Conservation (phyloP, 148 eudicot genomes). For the Gaultheria prostrata region DNA sequence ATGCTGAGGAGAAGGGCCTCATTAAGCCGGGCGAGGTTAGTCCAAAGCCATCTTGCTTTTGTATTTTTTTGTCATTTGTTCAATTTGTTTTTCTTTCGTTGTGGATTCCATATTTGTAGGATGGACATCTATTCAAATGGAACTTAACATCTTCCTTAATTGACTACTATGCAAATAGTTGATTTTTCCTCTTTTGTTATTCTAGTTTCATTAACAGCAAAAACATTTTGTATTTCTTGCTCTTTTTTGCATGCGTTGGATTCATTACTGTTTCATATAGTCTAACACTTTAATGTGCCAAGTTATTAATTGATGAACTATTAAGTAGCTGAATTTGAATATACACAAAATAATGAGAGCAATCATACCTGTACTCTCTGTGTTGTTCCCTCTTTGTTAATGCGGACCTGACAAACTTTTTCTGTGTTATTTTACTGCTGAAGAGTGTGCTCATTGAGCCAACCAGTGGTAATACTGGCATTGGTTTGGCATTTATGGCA, state of each 20-base stretch:
- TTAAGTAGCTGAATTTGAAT: not conserved
- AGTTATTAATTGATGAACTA: not conserved
- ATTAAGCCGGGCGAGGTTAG: conserved; percentile 79
- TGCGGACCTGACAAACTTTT: conserved; percentile 9
- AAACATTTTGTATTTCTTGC: not conserved
- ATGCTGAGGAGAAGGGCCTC: conserved; percentile 82
- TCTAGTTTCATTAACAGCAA: not conserved
- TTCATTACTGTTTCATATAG: not conserved
- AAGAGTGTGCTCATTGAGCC: conserved; percentile 75
- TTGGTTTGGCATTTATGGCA: conserved; percentile 84
- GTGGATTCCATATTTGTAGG: not conserved
- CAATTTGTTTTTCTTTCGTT: not conserved
- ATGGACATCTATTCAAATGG: not conserved
- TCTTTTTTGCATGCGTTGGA: not conserved
- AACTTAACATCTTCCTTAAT: not conserved
- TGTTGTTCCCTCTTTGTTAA: not conserved
- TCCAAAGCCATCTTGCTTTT: not conserved
- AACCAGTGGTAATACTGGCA: conserved; percentile 90
- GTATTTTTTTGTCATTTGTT: not conserved
- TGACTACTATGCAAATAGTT: not conserved
- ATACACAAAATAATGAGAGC: not conserved
- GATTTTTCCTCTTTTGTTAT: not conserved
- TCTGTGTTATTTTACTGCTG: conserved; percentile 13
- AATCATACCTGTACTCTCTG: not conserved
- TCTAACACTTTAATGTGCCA: not conserved